A percentile compares a stretch with the other conserved stretches of the same genome.
Conservation (phyloP, 768 basidiomycete species). For the Suillus placidus region DNA sequence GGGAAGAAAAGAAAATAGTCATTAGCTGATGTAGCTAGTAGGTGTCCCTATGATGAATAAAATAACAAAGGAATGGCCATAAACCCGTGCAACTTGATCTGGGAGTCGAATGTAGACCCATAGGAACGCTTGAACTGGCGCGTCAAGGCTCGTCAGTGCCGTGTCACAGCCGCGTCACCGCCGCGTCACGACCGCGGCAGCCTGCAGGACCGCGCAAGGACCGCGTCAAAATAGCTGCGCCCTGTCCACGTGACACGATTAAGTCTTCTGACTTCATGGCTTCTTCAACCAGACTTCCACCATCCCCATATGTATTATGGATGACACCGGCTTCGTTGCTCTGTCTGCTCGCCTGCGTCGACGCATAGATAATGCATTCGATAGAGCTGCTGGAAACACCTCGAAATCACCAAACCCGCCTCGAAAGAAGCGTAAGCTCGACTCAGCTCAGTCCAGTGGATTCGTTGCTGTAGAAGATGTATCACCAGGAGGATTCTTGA, state of each 20-base stretch:
- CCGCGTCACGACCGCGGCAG: too few relatives aligned
- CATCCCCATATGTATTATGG: not conserved
- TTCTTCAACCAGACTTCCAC: not conserved
- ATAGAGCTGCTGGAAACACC: conserved; percentile 27
- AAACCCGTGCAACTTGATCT: too few relatives aligned
- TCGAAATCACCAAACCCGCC: conserved; percentile 3
- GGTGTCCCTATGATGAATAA: too few relatives aligned
- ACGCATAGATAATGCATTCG: conserved; percentile 57
- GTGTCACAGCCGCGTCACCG: too few relatives aligned
- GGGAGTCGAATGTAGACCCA: too few relatives aligned
- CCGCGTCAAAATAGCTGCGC: too few relatives aligned
- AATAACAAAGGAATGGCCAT: too few relatives aligned
- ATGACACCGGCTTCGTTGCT: conserved; percentile 38
- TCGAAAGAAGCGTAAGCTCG: conserved; percentile 4
- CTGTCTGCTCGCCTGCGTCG: conserved; percentile 46
- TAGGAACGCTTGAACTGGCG: too few relatives aligned
- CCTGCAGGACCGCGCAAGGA: too few relatives aligned
- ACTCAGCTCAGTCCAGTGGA: conserved; percentile 12
- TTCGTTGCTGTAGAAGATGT: conserved; percentile 18
- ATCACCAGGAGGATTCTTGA: conserved; percentile 38
- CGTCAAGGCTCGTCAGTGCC: too few relatives aligned
- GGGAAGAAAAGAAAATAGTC: too few relatives aligned
- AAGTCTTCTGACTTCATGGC: not conserved
- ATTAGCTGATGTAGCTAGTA: too few relatives aligned
- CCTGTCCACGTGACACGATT: not conserved